Conservation (phyloP, 2,329 filamentous ascomycete genomes). For the Fusarium sp. region DNA sequence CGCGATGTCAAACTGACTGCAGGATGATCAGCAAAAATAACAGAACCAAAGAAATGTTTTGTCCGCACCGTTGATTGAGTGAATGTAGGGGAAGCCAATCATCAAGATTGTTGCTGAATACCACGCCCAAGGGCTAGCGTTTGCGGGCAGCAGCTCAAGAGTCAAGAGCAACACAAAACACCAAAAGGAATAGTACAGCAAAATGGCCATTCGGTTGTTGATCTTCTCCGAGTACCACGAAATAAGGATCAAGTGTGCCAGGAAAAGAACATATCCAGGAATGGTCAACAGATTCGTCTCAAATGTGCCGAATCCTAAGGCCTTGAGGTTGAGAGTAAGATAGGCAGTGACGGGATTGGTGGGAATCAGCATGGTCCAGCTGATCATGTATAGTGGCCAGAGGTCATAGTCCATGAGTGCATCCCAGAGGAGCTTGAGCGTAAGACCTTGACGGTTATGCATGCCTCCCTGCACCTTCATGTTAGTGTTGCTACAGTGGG, state of each 20-base stretch:
- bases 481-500: neutral
- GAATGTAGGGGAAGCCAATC: conserved; percentile 47
- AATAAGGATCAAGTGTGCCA: conserved; percentile 53
- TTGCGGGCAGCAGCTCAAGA: conserved; percentile 47
- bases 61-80: conserved; percentile 9
- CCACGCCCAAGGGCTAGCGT: conserved; percentile 43
- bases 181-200: conserved; percentile 61
- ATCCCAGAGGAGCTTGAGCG: conserved; percentile 56
- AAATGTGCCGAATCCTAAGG: conserved; percentile 61
- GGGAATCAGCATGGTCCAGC: conserved; percentile 42
- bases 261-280: conserved; percentile 52
- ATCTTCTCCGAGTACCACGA: conserved; percentile 57
- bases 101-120: conserved; percentile 48
- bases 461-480: conserved; percentile 57
- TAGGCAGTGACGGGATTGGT: conserved; percentile 47
- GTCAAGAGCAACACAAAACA: conserved; percentile 61
- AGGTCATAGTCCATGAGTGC: conserved; percentile 64
- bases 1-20: conserved; percentile 65
- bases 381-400: conserved; percentile 42
- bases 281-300: conserved; percentile 66
- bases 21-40: neutral
- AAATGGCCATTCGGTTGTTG: conserved; percentile 51
- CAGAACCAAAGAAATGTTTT: rapidly evolving
- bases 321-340: conserved; percentile 60
- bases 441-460: conserved; percentile 67